phyloP scores from a whole-genome alignment of 768 basidiomycete genomes.

The Dictyophora rubrovolvata region DNA sequence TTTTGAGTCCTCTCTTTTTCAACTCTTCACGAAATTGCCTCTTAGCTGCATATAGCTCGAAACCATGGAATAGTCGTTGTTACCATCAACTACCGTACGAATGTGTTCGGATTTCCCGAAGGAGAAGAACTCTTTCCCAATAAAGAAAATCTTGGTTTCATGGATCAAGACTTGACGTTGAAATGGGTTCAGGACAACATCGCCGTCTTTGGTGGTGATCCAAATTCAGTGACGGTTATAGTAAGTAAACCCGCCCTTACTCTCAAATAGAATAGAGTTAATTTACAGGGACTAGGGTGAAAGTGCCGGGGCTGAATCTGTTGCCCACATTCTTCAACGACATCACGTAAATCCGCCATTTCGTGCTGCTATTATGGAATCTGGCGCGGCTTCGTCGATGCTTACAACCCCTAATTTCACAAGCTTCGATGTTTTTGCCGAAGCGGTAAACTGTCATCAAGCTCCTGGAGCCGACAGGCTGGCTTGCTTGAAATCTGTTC shows the following conservation, averaged over 20 bases:
- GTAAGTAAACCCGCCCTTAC: neutral
- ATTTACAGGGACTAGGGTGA: neutral
- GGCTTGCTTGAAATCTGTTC: constrained; percentile 16
- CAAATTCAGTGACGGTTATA: constrained; percentile 28
- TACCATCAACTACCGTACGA: constrained; percentile 39
- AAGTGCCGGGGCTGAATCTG: constrained; percentile 5
- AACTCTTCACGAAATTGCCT: neutral
- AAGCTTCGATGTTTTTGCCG: constrained; percentile 17
- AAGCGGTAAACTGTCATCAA: constrained; percentile 13
- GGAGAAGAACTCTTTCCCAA: constrained; percentile 20
- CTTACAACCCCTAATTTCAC: constrained; percentile 23
- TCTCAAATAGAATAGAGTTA: neutral
- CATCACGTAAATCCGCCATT: constrained; percentile 25
- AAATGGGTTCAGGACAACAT: constrained; percentile 29
- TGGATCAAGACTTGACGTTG: constrained; percentile 42
- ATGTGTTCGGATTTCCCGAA: constrained; percentile 40
- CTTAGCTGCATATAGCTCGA: neutral
- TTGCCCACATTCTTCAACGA: constrained; percentile 5
- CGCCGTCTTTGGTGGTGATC: constrained; percentile 28
- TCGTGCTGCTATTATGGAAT: constrained; percentile 44
- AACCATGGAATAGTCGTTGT: constrained; percentile 7
- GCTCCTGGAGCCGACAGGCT: constrained; percentile 15
- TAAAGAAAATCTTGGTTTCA: constrained; percentile 39
- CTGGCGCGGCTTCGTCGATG: constrained; percentile 13
- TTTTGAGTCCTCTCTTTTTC: neutral